Evolutionary conservation across 2,329 filamentous ascomycete genomes (phyloP).

Genomic region (Lecanoromycetidae sp.): DNA sequence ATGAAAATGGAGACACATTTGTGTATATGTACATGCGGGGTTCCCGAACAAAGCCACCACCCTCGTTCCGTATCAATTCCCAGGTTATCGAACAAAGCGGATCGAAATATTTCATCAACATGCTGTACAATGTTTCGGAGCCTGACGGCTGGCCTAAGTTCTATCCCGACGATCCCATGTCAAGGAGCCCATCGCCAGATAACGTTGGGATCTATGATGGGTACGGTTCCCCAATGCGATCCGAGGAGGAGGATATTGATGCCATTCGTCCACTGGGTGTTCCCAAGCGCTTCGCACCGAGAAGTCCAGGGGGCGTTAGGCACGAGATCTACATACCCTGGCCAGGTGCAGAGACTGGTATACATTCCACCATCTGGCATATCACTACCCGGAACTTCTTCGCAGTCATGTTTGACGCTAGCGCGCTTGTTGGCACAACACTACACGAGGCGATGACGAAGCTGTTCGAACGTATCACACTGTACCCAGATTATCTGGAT

Average conservation of each 20-base stretch:
- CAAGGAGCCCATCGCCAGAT: not conserved
- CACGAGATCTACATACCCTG: slow-evolving; percentile 19
- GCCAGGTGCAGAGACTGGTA: slow-evolving; percentile 18
- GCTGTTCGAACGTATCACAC: slow-evolving; percentile 47
- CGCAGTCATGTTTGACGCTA: slow-evolving; percentile 49
- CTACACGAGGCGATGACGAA: slow-evolving; percentile 52
- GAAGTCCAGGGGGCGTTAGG: slow-evolving; percentile 14
- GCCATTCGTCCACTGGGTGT: slow-evolving; percentile 15
- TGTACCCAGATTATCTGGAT: slow-evolving; percentile 40
- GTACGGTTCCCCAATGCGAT: slow-evolving; percentile 1
- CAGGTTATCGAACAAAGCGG: slow-evolving; percentile 16
- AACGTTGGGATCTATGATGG: slow-evolving; percentile 6
- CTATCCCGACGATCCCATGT: slow-evolving; percentile 8
- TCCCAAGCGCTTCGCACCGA: not conserved
- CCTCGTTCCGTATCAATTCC: slow-evolving; percentile 19
- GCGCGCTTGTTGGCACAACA: slow-evolving; percentile 51
- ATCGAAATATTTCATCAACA: slow-evolving; percentile 16
- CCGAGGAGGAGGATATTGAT: slow-evolving; percentile 12
- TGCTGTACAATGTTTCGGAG: slow-evolving; percentile 15
- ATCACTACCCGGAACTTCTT: slow-evolving; percentile 59
- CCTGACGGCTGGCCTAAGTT: slow-evolving; percentile 19
- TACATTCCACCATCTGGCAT: slow-evolving; percentile 28
- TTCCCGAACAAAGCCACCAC: slow-evolving; percentile 18
- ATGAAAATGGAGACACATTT: slow-evolving; percentile 17
- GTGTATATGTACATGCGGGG: slow-evolving; percentile 20